Evolutionary conservation across 2,329 filamentous ascomycete species (phyloP).

Genomic region (Aureobasidium namibiae): DNA sequence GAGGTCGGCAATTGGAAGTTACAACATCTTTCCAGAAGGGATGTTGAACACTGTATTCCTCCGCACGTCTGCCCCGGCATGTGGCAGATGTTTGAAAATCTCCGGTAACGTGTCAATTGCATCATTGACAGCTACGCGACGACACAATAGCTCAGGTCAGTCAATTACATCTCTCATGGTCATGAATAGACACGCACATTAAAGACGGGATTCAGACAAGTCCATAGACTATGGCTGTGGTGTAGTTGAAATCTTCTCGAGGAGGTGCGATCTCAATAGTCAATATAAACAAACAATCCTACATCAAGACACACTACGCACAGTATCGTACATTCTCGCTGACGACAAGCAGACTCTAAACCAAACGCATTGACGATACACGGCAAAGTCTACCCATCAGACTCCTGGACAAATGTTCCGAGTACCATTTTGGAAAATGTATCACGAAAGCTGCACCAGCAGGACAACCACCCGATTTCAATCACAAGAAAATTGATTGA

Average conservation of each 20-base stretch:
- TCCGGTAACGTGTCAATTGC: not conserved
- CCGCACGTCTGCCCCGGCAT: not conserved
- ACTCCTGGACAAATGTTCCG: slow-evolving; percentile 81
- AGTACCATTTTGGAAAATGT: slow-evolving; percentile 65
- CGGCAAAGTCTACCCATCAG: slow-evolving; percentile 56
- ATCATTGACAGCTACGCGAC: not conserved
- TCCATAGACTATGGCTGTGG: not conserved
- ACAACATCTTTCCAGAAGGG: not conserved
- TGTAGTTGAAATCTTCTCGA: not conserved
- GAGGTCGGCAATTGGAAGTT: not conserved
- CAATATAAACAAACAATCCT: not conserved
- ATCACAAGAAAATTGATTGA: slow-evolving; percentile 92
- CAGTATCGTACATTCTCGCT: not conserved
- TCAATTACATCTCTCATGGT: not conserved
- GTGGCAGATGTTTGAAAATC: not conserved
- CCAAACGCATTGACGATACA: slow-evolving; percentile 43
- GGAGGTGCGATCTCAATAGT: not conserved
- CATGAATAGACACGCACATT: not conserved
- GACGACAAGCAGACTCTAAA: not conserved
- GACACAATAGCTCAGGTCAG: slow-evolving; percentile 11
- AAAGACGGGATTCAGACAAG: not conserved
- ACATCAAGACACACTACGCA: not conserved
- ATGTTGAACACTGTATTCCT: not conserved
- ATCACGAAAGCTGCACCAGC: slow-evolving; percentile 75
- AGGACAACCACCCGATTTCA: slow-evolving; percentile 77